Base-by-base conservation (phyloP, 140 eudicot species). In the Erigeron philadelphicus region DNA sequence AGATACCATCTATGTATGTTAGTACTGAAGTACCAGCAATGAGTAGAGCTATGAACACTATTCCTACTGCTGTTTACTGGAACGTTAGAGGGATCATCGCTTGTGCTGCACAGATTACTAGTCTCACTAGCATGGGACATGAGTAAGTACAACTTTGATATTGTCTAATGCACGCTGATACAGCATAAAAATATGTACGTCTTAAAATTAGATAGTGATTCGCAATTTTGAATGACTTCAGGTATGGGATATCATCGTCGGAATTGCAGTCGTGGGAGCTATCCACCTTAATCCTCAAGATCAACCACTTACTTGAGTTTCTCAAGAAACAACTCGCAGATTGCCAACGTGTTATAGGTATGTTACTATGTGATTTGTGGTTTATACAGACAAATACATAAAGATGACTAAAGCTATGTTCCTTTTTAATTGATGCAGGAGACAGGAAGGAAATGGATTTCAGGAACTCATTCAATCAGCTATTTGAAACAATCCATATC, bases 1-100 rank as follows among this genome's bases (percentile, higher is more conserved):
- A 85, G 9, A 52, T 85, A n/a, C 92, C 88, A 31, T 6, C 77
- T 38, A 25, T 46, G 47, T 79, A 85, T 52, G 70, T 85, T 52
- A 16, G 67, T 8, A 44, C 66, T 16, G 92, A 85, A 12, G 80
- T 42, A 6, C 87, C 89, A 23, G 82, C 85, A 40, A 52, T 85
- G 76, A 61, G 82, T 9, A 60, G 78, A 21, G 89, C 87, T 6
- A 46, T 74, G 52, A 52, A 75, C 9, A 65, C 75, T 9, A 73
- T 88, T 60, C 92, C 95, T 0, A 74, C 89, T 43, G 95, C 95
- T 35, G 92, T 78, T 48, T 88, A 88, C 53, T 88, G 95, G 95
- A 81, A 80, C 40, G 78, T 88, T 49, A 73, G 89, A 64, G 84
- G 89, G 67, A 79, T 80, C 53, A 79, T 85, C 46, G 92, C 81